phyloP scores from a whole-genome alignment of 164 flowering plant genomes.

The Paratinospora sagittata region DNA sequence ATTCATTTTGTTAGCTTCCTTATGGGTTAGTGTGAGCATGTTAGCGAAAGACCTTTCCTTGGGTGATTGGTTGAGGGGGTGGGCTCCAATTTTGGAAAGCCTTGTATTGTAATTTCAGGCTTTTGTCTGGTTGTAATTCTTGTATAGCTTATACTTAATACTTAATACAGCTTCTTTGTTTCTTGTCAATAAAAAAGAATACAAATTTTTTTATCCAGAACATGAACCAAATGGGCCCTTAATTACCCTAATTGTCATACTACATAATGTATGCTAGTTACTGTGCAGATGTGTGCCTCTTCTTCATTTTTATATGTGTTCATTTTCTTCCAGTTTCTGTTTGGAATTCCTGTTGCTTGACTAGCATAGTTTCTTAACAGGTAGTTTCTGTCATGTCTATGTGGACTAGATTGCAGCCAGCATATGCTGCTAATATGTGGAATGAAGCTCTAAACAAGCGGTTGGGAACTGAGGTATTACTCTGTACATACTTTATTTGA shows the following conservation, averaged over 20 bases:
- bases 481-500: conserved; percentile 4
- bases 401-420: conserved; percentile 99
- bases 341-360: neutral
- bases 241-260: neutral
- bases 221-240: neutral
- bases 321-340: neutral
- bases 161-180: too few species aligned
- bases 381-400: conserved; percentile 98
- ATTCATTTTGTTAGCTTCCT: too few species aligned
- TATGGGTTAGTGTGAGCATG: too few species aligned
- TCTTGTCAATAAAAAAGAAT: too few species aligned
- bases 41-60: too few species aligned
- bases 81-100: too few species aligned
- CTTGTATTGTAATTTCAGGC: too few species aligned
- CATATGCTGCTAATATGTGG: conserved; percentile 99
- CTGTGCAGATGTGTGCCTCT: neutral
- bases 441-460: conserved; percentile 97
- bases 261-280: neutral
- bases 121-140: too few species aligned
- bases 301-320: neutral
- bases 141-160: too few species aligned
- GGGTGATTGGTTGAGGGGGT: too few species aligned
- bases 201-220: neutral
- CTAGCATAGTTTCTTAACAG: conserved; percentile 33
- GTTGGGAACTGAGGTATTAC: conserved; percentile 84